Base-by-base conservation (phyloP, 805 yeast species). In the Suhomyces sp. region DNA sequence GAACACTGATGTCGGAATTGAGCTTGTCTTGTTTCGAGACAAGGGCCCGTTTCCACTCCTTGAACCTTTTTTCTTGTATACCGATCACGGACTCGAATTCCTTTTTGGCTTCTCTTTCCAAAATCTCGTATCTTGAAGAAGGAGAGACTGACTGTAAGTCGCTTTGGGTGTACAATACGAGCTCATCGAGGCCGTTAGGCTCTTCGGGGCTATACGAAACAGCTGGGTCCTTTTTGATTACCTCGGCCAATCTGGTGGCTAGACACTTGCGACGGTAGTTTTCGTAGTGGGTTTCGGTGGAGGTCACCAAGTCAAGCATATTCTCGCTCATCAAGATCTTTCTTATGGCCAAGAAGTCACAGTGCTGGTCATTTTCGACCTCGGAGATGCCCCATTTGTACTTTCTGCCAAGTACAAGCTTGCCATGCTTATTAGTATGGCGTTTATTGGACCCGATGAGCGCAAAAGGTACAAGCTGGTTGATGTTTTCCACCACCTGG, bases 371-470 rank as follows among this genome's bases (percentile, higher is more conserved):
- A 66, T 90, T 86, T 63, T 88, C 96, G 41, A 89, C 87, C 64
- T 91, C 96, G 12, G 89, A 88, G 22, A 81, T 68, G 0, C 97
- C 97, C 97, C 97, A 92, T 15, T 74, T 78, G 71, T 90, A 92
- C 63, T 68, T 58, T 59, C 77, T 27, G 36, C 94, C 96, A 57
- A 87, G 77, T 27, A 88, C 88, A 3, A 69, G 55, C 31, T 77
- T 35, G 2, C 55, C 53, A 15, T 44, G 17, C 7, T 12, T 13
- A 24, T 45, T 50, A 9, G 8, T 47, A 54, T 59, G 53, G 12
- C 48, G 40, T 9, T 78, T 76, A 56, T 78, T 85, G 2, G 96
- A 82, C 19, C 91, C 87, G 55, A 92, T 82, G 2, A 90, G 73
- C 2, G 90, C 76, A 66, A 79, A 90, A 0, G 97, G 97, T 60